Evolutionary conservation across 441 rosid species (phyloP).

Genomic region (Cnidoscolus chayamansa): DNA sequence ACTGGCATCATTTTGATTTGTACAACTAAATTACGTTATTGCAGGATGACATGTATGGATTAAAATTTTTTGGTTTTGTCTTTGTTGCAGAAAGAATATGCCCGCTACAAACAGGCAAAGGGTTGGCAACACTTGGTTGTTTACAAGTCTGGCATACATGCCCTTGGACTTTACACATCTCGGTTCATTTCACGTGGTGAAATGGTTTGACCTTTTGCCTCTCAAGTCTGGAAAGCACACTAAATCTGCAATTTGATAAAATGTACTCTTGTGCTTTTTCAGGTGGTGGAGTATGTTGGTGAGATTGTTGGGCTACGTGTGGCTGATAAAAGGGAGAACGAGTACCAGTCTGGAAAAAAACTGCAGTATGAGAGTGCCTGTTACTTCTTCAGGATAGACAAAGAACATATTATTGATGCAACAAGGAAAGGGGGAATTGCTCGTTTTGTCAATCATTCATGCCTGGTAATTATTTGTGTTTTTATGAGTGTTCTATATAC

Average conservation of each 20-base stretch:
- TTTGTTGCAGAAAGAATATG: conserved; percentile 53
- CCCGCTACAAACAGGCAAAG: conserved; percentile 46
- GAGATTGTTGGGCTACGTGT: conserved; percentile 53
- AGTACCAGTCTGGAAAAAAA: conserved; percentile 48
- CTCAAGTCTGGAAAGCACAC: neutral
- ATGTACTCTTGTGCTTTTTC: conserved; percentile 7
- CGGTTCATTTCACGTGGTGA: conserved; percentile 48
- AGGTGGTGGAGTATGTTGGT: conserved; percentile 64
- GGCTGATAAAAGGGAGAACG: conserved; percentile 52
- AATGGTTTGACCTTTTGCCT: conserved; percentile 43
- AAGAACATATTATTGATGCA: conserved; percentile 61
- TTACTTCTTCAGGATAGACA: conserved; percentile 61
- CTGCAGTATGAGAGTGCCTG: conserved; percentile 59
- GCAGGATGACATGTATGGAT: neutral
- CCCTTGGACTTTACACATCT: conserved; percentile 61
- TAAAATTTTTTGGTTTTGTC: neutral
- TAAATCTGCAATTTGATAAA: conserved; percentile 20
- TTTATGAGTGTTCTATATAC: neutral
- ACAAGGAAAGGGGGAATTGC: conserved; percentile 57
- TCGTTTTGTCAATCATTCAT: conserved; percentile 63
- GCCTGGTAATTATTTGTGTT: conserved; percentile 36
- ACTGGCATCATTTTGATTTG: too few relatives aligned
- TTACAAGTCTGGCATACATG: conserved; percentile 63
- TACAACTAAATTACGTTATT: neutral
- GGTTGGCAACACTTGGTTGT: conserved; percentile 57